These are phyloP conservation scores for Saturnispora gosingensis DNA, from an alignment of 805 yeast genomes.

Conservation along the genomic window DNA sequence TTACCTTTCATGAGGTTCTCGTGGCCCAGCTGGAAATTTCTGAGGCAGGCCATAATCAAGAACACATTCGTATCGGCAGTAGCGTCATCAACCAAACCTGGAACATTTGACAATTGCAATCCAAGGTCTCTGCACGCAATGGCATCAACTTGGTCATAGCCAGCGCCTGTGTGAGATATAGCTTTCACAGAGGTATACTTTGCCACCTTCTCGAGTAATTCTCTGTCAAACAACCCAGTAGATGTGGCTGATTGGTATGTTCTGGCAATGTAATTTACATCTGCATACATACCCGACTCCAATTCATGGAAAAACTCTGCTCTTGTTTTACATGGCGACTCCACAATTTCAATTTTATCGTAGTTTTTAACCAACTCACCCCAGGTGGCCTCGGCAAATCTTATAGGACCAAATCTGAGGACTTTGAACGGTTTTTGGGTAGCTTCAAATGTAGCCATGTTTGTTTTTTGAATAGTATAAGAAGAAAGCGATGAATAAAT, in stretches of 20 bases:
- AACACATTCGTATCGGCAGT: conserved; percentile 53
- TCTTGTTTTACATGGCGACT: conserved; percentile 32
- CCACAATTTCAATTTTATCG: conserved; percentile 35
- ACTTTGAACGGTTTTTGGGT: conserved; percentile 42
- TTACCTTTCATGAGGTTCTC: conserved; percentile 44
- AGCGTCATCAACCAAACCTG: conserved; percentile 42
- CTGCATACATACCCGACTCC: conserved; percentile 27
- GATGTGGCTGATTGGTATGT: conserved; percentile 31
- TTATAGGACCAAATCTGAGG: conserved; percentile 53
- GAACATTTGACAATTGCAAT: conserved; percentile 44
- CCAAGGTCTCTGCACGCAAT: conserved; percentile 30
- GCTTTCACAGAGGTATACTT: conserved; percentile 28
- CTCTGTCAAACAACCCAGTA: conserved; percentile 37
- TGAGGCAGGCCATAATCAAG: conserved; percentile 39
- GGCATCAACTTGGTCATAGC: conserved; percentile 46
- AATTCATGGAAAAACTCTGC: conserved; percentile 34
- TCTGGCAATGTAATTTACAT: conserved; percentile 33
- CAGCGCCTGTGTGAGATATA: conserved; percentile 46
- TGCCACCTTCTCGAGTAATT: conserved; percentile 31
- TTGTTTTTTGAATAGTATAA: neutral
- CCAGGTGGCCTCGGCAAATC: conserved; percentile 60
- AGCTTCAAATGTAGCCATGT: conserved; percentile 17
- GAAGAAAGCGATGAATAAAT: neutral
- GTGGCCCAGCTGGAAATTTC: conserved; percentile 55
- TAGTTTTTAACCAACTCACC: conserved; percentile 22